These are phyloP conservation scores for Ogataea saltuana DNA, from an alignment of 805 yeast genomes.

Conservation along the genomic window DNA sequence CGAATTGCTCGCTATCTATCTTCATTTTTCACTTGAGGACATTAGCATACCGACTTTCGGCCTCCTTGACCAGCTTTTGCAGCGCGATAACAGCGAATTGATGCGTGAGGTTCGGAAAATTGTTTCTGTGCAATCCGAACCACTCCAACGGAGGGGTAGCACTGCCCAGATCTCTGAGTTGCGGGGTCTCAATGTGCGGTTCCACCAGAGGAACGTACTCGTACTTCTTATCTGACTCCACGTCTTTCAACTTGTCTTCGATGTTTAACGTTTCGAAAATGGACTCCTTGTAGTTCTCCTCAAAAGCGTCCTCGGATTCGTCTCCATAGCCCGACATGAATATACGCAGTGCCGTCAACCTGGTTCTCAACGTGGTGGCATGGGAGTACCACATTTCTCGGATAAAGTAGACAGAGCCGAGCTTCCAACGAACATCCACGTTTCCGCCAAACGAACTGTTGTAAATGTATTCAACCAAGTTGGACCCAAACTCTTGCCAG, in stretches of 20 bases:
- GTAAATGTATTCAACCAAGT: slow-evolving; percentile 64
- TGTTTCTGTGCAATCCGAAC: slow-evolving; percentile 90
- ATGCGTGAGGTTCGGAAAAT: slow-evolving; percentile 85
- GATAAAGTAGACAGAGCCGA: slow-evolving; percentile 87
- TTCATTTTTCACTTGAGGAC: slow-evolving; percentile 40
- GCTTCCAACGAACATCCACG: slow-evolving; percentile 90
- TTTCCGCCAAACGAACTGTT: slow-evolving; percentile 81
- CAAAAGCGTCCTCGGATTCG: slow-evolving; percentile 36
- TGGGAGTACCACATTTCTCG: slow-evolving; percentile 92
- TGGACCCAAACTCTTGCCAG: slow-evolving; percentile 54
- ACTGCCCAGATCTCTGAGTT: slow-evolving; percentile 85
- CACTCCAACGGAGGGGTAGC: slow-evolving; percentile 98
- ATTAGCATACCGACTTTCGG: slow-evolving; percentile 54
- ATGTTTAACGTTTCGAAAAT: slow-evolving; percentile 37
- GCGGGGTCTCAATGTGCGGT: slow-evolving; percentile 87
- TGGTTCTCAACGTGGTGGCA: slow-evolving; percentile 65
- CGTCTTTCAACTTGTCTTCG: slow-evolving; percentile 47
- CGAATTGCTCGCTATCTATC: neutral
- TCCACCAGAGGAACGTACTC: slow-evolving; percentile 64
- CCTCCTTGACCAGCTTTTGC: slow-evolving; percentile 71
- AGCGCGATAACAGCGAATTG: slow-evolving; percentile 72
- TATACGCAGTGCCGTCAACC: slow-evolving; percentile 45
- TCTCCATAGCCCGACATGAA: slow-evolving; percentile 31
- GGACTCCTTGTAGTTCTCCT: slow-evolving; percentile 36
- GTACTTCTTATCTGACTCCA: slow-evolving; percentile 48